Evolutionary conservation across 2,329 filamentous ascomycete genomes (phyloP), one percentile per base, ranked within the genome.

Genomic region (Cercospora nicotianae): DNA sequence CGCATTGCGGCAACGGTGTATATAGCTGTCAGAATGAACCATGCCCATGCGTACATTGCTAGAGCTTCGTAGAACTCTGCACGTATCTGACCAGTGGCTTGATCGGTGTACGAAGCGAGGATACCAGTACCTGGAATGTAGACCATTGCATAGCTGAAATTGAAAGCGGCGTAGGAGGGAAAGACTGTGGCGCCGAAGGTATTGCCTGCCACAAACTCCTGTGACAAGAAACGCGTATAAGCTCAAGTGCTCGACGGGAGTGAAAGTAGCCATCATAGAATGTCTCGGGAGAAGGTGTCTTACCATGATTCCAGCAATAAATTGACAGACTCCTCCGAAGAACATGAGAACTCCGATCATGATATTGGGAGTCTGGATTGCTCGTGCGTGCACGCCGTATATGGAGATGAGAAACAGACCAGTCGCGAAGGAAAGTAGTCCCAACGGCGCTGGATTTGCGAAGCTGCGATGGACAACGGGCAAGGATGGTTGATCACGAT

Each of bases 391-490:
- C 4, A 62, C 59, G 5, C 59, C 36, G 16, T 45, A 23, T 13
- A 62, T 62, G 10, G 59, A 62, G 20, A 62, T 62, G 9, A 62
- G 59, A n/a, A 62, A 62, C n/a, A 62, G 39, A 23, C 59, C 36
- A 10, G 59, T 62, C 36, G 59, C 59, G 20, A 62, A 62, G 20
- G 59, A 62, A 12, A 62, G 59, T n/a, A 62, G 59, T n/a, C 59
- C 59, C 13, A 62, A 23, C n/a, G 59, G 59, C n/a, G 59, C 59
- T n/a, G 59, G 59, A 48, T 62, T 62, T 1, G 59, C 59, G 18
- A 62, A 62, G 33, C 16, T 45, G 18, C 59, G 31, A 30, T 62
- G 59, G 20, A 62, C 59, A 10, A 48, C 36, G 1, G 59, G 59
- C 33, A 62, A n/a, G 10, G 59, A 12, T 18, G 59, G 59, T 20